Evolutionary conservation across 2,329 filamentous ascomycete species (phyloP).

Genomic region (Epichloe gansuensis): DNA sequence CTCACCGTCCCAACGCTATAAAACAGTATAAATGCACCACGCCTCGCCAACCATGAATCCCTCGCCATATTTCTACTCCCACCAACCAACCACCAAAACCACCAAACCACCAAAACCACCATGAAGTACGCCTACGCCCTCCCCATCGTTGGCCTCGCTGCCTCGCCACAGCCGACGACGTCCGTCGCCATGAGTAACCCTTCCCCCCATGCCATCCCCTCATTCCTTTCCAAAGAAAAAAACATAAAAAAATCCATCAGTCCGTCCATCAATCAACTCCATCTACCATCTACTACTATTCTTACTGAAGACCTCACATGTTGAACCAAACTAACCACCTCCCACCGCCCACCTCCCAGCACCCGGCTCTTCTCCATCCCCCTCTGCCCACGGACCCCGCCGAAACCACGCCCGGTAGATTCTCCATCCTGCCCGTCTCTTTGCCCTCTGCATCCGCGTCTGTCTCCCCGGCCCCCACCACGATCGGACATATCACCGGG

Average conservation of each 20-base stretch:
- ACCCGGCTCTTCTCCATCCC: constrained; percentile 5
- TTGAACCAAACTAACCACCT: not conserved
- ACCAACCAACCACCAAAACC: too few relatives aligned
- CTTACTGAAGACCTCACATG: not conserved
- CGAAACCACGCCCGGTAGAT: not conserved
- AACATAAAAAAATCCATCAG: too few relatives aligned
- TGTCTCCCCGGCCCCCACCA: not conserved
- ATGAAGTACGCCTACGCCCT: constrained; percentile 2
- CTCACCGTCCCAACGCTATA: not conserved
- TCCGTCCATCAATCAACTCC: too few relatives aligned
- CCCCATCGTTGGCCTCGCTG: constrained; percentile 5
- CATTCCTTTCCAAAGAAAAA: not conserved
- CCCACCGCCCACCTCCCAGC: not conserved
- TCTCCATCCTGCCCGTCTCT: constrained; percentile 3
- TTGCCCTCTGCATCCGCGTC: not conserved
- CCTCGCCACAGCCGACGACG: constrained; percentile 3
- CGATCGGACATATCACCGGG: constrained; percentile 1
- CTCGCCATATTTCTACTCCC: too few relatives aligned
- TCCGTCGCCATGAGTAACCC: constrained; percentile 1
- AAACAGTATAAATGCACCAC: not conserved
- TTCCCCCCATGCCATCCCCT: not conserved
- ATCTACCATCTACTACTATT: too few relatives aligned
- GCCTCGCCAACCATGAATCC: too few relatives aligned
- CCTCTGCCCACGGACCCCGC: constrained; percentile 1
- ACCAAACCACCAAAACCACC: not conserved